A percentile compares a stretch with the other conserved stretches of the same genome.
phyloP scores from a whole-genome alignment of 2,329 filamentous ascomycete species.

The Fusarium pseudoanthophilum region DNA sequence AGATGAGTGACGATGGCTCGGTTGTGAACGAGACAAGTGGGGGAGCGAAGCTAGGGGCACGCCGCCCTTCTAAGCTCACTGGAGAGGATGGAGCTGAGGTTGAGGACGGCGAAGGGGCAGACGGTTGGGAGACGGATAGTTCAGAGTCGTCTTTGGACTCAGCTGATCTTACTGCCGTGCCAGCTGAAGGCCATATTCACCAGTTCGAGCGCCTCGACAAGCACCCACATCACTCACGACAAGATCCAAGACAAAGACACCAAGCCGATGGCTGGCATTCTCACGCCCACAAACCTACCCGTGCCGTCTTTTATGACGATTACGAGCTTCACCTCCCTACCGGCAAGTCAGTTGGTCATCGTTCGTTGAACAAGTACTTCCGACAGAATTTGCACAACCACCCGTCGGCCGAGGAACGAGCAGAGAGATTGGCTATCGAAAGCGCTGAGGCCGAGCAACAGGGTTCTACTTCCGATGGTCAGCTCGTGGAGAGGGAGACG shows the following conservation, averaged over 20 bases:
- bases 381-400: conserved; percentile 91
- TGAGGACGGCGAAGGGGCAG: conserved; percentile 70
- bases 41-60: conserved; percentile 77
- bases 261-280: conserved; percentile 84
- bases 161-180: conserved; percentile 82
- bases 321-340: conserved; percentile 93
- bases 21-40: conserved; percentile 56
- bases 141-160: conserved; percentile 90
- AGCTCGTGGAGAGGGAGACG: conserved; percentile 51
- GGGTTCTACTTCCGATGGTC: conserved; percentile 49
- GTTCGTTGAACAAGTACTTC: conserved; percentile 87
- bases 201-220: conserved; percentile 78
- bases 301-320: conserved; percentile 89
- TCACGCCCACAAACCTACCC: conserved; percentile 77
- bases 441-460: conserved; percentile 39
- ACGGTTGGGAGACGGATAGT: conserved; percentile 96
- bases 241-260: conserved; percentile 77
- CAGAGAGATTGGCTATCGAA: conserved; percentile 73
- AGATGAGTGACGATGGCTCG: conserved; percentile 66
- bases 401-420: conserved; percentile 80
- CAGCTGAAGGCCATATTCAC: conserved; percentile 76
- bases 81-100: conserved; percentile 61
- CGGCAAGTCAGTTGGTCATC: conserved; percentile 88
- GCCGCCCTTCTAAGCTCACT: conserved; percentile 63
- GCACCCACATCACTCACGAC: conserved; percentile 79